These are phyloP conservation scores for Bonnemaisonia californica DNA, from an alignment of 31 red algal species.

Conservation along the genomic window DNA sequence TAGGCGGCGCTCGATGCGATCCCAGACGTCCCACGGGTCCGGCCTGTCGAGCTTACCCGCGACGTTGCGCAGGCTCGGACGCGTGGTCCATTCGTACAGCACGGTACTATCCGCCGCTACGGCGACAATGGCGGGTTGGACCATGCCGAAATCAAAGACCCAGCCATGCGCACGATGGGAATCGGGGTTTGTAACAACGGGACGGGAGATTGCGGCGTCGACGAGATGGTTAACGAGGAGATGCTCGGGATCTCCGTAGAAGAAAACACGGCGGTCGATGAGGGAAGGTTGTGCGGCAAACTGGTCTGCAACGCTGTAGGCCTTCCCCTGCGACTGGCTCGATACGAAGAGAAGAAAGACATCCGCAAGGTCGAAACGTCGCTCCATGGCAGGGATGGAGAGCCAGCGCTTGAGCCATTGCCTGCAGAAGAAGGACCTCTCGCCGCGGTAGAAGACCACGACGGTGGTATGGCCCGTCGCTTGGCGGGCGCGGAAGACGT, in stretches of 20 bases:
- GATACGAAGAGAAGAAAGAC: slow-evolving; percentile 49
- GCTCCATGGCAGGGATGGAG: slow-evolving; percentile 52
- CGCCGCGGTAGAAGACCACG: slow-evolving; percentile 57
- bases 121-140: slow-evolving; percentile 61
- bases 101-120: slow-evolving; percentile 29
- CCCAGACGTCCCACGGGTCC: slow-evolving; percentile 68
- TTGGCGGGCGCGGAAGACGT: slow-evolving; percentile 17
- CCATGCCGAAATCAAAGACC: slow-evolving; percentile 71
- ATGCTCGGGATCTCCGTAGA: slow-evolving; percentile 62
- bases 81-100: slow-evolving; percentile 59
- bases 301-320: slow-evolving; percentile 53
- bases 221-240: slow-evolving; percentile 38
- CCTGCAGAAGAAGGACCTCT: slow-evolving; percentile 58
- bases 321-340: slow-evolving; percentile 60
- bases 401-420: slow-evolving; percentile 56
- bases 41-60: slow-evolving; percentile 58
- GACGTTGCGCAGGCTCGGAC: slow-evolving; percentile 59
- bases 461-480: slow-evolving; percentile 27
- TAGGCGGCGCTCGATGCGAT: slow-evolving; percentile 46
- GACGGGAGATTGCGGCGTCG: not conserved
- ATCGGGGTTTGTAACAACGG: slow-evolving; percentile 54
- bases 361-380: slow-evolving; percentile 30
- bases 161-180: slow-evolving; percentile 49
- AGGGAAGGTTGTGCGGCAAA: not conserved
- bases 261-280: slow-evolving; percentile 16